These are phyloP conservation scores for Pterocarpus macrocarpus DNA, from an alignment of 306 rosid species.

Conservation along the genomic window DNA sequence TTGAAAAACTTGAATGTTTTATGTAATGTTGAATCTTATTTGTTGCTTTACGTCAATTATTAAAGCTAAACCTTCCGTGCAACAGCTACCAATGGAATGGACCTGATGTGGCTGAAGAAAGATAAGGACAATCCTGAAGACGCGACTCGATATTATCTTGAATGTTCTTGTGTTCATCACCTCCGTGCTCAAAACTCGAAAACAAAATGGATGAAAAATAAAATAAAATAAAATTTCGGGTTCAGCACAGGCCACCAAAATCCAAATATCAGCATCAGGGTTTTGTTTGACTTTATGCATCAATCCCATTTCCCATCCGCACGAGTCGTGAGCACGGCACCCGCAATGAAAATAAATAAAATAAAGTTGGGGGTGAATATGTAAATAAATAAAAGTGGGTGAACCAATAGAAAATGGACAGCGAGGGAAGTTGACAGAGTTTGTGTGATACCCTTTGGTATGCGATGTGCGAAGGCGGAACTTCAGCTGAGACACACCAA, in stretches of 20 bases:
- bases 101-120: not conserved
- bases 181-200: not conserved
- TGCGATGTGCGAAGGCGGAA: conserved; percentile 22
- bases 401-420: conserved; percentile 20
- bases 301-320: not conserved
- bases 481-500: conserved; percentile 30
- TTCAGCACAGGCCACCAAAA: not conserved
- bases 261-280: not conserved
- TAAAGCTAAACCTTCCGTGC: conserved; percentile 6
- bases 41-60: conserved; percentile 35
- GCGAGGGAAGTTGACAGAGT: not conserved
- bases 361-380: not conserved
- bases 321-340: not conserved
- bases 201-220: not conserved
- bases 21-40: not conserved
- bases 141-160: conserved; percentile 9
- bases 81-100: conserved; percentile 36
- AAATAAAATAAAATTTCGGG: not conserved
- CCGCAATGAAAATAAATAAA: too few relatives aligned
- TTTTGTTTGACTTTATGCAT: conserved; percentile 3
- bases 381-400: not conserved
- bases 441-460: not conserved
- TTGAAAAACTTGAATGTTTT: not conserved
- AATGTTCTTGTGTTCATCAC: not conserved
- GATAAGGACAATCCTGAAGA: conserved; percentile 35